Conservation (phyloP, 2,329 filamentous ascomycete genomes). For the Fusarium napiforme region DNA sequence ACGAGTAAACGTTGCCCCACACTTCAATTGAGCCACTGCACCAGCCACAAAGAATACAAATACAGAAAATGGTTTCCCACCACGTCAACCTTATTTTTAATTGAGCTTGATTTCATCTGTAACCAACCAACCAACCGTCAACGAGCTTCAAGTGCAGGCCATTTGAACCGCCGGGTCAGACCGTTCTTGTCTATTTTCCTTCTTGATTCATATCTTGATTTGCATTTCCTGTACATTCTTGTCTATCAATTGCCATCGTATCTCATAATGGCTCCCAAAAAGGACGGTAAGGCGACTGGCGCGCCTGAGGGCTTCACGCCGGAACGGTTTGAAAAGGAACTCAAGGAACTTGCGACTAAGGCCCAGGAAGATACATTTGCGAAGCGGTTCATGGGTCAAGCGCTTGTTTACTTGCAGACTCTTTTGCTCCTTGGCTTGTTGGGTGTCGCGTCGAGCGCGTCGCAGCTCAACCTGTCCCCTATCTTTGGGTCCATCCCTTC, state of each 20-base stretch:
- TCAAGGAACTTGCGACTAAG: conserved; percentile 61
- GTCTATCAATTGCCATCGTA: not conserved
- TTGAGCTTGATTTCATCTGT: conserved; percentile 21
- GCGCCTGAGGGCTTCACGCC: conserved; percentile 55
- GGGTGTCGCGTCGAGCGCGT: conserved; percentile 75
- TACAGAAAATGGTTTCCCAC: conserved; percentile 25
- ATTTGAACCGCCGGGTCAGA: conserved; percentile 42
- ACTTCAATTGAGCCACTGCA: conserved; percentile 33
- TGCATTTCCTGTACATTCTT: conserved; percentile 12
- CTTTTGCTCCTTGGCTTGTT: conserved; percentile 48
- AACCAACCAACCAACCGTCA: conserved; percentile 36
- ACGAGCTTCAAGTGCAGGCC: conserved; percentile 49
- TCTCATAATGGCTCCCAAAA: conserved; percentile 39
- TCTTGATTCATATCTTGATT: not conserved
- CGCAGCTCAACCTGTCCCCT: conserved; percentile 81
- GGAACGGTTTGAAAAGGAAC: conserved; percentile 65
- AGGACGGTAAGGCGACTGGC: conserved; percentile 37
- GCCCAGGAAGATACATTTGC: conserved; percentile 48
- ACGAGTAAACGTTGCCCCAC: not conserved
- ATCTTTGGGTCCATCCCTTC: conserved; percentile 89
- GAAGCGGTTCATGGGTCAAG: conserved; percentile 52
- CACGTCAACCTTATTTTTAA: conserved; percentile 37
- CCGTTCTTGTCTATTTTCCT: conserved; percentile 1
- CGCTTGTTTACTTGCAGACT: conserved; percentile 52
- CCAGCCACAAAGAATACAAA: conserved; percentile 35